Conservation (phyloP, 2,329 filamentous ascomycete species). For the Bipolaris gigantea region DNA sequence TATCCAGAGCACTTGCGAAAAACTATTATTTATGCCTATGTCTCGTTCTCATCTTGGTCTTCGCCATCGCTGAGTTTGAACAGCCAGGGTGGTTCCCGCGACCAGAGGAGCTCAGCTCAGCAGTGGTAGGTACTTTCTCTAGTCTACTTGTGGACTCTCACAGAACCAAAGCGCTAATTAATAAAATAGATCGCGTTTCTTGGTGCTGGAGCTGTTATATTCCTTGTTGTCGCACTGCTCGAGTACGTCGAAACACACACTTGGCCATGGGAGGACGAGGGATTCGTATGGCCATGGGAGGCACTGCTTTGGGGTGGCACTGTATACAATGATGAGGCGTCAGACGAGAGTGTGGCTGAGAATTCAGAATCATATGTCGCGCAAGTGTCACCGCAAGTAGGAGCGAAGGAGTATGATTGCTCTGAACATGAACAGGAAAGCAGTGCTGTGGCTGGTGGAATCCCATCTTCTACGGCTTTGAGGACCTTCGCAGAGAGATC, state of each 20-base stretch:
- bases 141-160: neutral
- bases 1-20: neutral
- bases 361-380: neutral
- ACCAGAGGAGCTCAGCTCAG: neutral
- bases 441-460: too few species aligned
- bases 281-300: constrained; percentile 13
- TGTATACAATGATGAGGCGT: neutral
- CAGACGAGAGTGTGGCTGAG: neutral
- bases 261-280: constrained; percentile 11
- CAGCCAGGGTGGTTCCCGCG: constrained; percentile 6
- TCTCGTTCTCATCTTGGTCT: neutral
- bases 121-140: neutral
- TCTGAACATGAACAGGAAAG: neutral
- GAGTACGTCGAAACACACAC: constrained; percentile 4
- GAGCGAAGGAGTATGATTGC: neutral
- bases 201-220: neutral
- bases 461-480: neutral
- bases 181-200: neutral
- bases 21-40: neutral
- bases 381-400: neutral
- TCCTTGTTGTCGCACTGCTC: constrained; percentile 1
- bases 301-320: constrained; percentile 4
- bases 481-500: neutral
- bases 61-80: constrained; percentile 6
- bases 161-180: neutral